phyloP scores from a whole-genome alignment of 2,329 filamentous ascomycete genomes.

The Hirsutella rhossiliensis region DNA sequence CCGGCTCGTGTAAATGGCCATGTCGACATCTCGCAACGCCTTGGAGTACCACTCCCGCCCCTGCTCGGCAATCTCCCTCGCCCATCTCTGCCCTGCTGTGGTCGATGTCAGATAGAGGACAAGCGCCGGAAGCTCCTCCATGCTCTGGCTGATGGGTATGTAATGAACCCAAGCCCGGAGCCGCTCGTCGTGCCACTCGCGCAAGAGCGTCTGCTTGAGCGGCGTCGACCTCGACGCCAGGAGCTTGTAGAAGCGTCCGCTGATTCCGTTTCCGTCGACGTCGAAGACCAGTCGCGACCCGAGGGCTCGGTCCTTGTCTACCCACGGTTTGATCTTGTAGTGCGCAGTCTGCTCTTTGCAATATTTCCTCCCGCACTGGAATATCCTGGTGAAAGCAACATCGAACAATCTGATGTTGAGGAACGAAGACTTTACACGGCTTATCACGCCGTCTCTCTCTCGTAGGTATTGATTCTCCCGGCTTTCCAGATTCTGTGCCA shows the following conservation, averaged over 20 bases:
- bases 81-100: conserved; percentile 32
- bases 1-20: conserved; percentile 48
- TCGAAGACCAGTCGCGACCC: conserved; percentile 33
- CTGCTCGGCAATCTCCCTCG: conserved; percentile 36
- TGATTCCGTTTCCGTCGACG: conserved; percentile 43
- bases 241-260: conserved; percentile 38
- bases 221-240: conserved; percentile 33
- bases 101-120: conserved; percentile 32
- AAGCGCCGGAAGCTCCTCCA: conserved; percentile 40
- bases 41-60: conserved; percentile 42
- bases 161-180: conserved; percentile 46
- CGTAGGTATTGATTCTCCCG: conserved; percentile 21
- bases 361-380: conserved; percentile 26
- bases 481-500: conserved; percentile 20
- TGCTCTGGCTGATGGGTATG: conserved; percentile 34
- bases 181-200: conserved; percentile 47
- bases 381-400: conserved; percentile 30
- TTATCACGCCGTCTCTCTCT: conserved; percentile 7
- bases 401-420: conserved; percentile 27
- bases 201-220: conserved; percentile 39
- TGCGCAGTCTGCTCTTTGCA: conserved; percentile 23
- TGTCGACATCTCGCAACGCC: conserved; percentile 44
- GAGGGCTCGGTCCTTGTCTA: conserved; percentile 22
- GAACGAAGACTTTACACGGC: conserved; percentile 14
- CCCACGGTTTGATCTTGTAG: conserved; percentile 19